Conservation (phyloP, 495 filamentous ascomycete species). For the Daldinia caldariorum region DNA sequence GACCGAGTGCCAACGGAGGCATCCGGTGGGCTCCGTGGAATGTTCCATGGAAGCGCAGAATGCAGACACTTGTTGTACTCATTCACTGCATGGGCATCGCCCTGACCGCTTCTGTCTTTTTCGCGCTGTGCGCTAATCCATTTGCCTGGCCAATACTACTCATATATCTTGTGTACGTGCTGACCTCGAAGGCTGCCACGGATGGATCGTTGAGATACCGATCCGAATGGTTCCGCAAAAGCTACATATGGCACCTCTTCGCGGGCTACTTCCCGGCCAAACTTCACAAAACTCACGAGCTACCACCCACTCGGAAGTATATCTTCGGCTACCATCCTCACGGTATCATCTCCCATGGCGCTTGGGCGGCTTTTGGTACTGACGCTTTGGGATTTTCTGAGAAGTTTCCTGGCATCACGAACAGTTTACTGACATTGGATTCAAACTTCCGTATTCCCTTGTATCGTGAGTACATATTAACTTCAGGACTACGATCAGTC, state of each 20-base stretch:
- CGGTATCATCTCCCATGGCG: slow-evolving; percentile 95
- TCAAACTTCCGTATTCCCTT: slow-evolving; percentile 94
- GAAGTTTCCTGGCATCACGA: slow-evolving; percentile 96
- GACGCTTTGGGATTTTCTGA: slow-evolving; percentile 88
- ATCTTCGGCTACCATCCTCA: slow-evolving; percentile 98
- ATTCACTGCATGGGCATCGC: slow-evolving; percentile 86
- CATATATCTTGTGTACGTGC: slow-evolving; percentile 86
- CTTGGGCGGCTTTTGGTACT: slow-evolving; percentile 91
- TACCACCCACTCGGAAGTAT: slow-evolving; percentile 88
- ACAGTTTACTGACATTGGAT: slow-evolving; percentile 89
- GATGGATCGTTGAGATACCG: slow-evolving; percentile 79
- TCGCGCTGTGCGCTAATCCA: slow-evolving; percentile 89
- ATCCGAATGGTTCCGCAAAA: slow-evolving; percentile 74
- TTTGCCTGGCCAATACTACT: slow-evolving; percentile 90
- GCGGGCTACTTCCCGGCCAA: slow-evolving; percentile 90
- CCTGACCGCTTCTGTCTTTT: slow-evolving; percentile 80
- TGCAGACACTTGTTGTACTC: slow-evolving; percentile 88
- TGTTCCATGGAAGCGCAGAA: slow-evolving; percentile 81
- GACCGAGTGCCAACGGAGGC: slow-evolving; percentile 45
- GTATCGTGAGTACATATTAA: slow-evolving; percentile 90
- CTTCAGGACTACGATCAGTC: slow-evolving; percentile 86
- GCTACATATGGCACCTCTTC: slow-evolving; percentile 87
- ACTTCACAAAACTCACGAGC: slow-evolving; percentile 82
- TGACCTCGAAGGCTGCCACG: slow-evolving; percentile 78
- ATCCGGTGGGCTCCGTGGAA: slow-evolving; percentile 88